phyloP scores from a whole-genome alignment of 768 basidiomycete genomes.

The Bullera alba region DNA sequence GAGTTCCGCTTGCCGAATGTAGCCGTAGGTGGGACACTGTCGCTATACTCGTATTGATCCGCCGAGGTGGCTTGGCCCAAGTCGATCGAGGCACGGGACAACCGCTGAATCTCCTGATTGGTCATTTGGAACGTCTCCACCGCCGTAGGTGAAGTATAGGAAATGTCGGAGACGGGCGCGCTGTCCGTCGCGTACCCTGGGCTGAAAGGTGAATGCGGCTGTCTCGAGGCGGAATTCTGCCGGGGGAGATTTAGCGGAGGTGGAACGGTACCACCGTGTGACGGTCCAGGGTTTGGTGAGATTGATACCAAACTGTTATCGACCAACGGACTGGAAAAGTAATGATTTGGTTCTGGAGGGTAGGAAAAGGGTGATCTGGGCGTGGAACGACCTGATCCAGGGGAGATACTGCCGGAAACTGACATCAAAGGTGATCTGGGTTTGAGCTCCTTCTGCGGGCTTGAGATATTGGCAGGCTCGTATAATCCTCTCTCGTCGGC shows the following conservation, averaged over 20 bases:
- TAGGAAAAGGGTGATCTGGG: slow-evolving; percentile 15
- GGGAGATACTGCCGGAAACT: too few relatives aligned
- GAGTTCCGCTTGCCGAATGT: too few relatives aligned
- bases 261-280: too few relatives aligned
- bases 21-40: too few relatives aligned
- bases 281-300: too few relatives aligned
- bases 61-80: slow-evolving; percentile 12
- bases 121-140: slow-evolving; percentile 15
- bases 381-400: slow-evolving; percentile 6
- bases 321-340: too few relatives aligned
- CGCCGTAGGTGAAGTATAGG: slow-evolving; percentile 6
- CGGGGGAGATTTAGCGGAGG: neutral
- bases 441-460: slow-evolving; percentile 16
- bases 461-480: slow-evolving; percentile 10
- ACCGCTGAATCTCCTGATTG: slow-evolving; percentile 17
- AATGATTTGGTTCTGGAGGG: slow-evolving; percentile 17
- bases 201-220: neutral
- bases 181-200: too few relatives aligned
- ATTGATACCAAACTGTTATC: too few relatives aligned
- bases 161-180: slow-evolving; percentile 2
- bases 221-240: neutral
- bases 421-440: too few relatives aligned
- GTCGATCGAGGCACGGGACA: slow-evolving; percentile 18
- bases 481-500: slow-evolving; percentile 12
- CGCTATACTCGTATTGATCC: neutral